Base-by-base conservation (phyloP, 257 asterid species). In the Nemophila menziesii region DNA sequence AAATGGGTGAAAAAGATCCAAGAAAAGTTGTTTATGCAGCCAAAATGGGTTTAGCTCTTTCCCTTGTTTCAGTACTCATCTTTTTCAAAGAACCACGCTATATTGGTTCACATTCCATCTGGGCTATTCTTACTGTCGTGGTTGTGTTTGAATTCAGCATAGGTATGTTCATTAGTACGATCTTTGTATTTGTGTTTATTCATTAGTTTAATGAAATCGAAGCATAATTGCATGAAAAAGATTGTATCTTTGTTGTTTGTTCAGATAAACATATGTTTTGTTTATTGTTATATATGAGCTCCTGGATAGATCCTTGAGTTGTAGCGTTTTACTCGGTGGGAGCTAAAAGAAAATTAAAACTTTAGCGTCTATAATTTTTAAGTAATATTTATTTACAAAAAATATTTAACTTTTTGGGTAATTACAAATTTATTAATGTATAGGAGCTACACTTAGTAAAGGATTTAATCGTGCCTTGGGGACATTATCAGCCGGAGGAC, bases 81-180 rank as follows among this genome's bases (percentile, higher is more conserved):
- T 73, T 73, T 66, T 69, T 62, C 27, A 62, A 63, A 54, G 68
- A 73, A 38, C 78, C 78, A 11, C 52, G 34, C 20, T 65, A 59
- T 37, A 60, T 73, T 16, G 54, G 72, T n/a, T 61, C 60, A 51
- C 33, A 65, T 47, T 65, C 71, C 19, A 57, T 69, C 56, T 76
- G 64, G 71, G 71, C 65, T 12, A 63, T 77, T 48, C 66, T 73
- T 27, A 60, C 96, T 3, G 94, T 82, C 17, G 92, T 86, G 8
- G 94, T 86, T 19, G 94, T 86, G 5, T 86, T 86, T 20, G 97
- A 86, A 58, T 86, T 79, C 64, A 86, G 94, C 72, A 77, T 82
- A 37, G 96, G 96, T 85, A 63, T 14, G 42, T 18, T 7, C 11
- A 11, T 20, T 29, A 13, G 36, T 2, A 13, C 36, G 9, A 7